These are phyloP conservation scores for Arachis monticola DNA, from an alignment of 331 rosid species.

Conservation along the genomic window DNA sequence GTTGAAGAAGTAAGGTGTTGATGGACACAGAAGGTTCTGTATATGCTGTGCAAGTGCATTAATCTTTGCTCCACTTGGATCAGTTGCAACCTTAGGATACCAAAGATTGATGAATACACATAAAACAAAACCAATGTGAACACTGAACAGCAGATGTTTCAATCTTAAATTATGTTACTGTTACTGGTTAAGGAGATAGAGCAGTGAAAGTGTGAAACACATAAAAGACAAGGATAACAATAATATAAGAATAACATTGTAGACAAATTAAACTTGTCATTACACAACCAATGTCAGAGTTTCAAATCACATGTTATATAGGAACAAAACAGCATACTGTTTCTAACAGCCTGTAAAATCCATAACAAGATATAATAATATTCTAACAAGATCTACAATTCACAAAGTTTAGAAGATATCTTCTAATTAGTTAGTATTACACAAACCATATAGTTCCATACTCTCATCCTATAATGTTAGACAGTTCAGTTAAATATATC, in stretches of 20 bases:
- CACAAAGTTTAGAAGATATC: neutral
- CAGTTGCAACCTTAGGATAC: constrained; percentile 42
- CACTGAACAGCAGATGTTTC: constrained; percentile 6
- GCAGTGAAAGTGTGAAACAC: neutral
- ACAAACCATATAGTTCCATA: neutral
- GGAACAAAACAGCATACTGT: neutral
- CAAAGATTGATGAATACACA: neutral
- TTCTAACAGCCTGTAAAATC: constrained; percentile 16
- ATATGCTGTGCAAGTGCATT: constrained; percentile 58
- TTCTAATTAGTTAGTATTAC: neutral
- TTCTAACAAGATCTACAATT: constrained; percentile 25
- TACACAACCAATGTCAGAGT: neutral
- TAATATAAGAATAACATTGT: neutral
- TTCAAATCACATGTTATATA: neutral
- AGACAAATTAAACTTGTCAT: neutral
- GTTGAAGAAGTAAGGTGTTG: constrained; percentile 55
- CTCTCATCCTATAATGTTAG: neutral
- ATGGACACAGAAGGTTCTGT: constrained; percentile 50
- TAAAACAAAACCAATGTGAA: constrained; percentile 20
- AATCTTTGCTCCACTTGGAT: constrained; percentile 46
- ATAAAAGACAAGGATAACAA: neutral
- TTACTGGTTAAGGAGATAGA: neutral
- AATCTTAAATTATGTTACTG: constrained; percentile 5
- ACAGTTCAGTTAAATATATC: too few relatives aligned
- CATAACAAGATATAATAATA: neutral